Evolutionary conservation across 2,329 filamentous ascomycete species (phyloP), one percentile per base, ranked within the genome.

Genomic region (Phoma sp.): DNA sequence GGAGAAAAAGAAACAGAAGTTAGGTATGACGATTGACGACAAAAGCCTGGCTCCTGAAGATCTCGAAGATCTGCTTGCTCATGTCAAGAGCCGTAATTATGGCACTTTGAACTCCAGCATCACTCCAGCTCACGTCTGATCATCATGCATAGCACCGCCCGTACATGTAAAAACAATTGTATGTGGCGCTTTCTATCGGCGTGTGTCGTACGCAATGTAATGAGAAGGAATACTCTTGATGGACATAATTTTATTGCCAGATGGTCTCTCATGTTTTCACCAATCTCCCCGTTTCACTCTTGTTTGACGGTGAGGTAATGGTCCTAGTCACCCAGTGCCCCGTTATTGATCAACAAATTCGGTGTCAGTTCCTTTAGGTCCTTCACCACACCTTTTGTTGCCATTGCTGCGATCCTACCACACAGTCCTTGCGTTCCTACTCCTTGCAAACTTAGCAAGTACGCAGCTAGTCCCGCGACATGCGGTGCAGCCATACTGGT

Each of bases 401-500:
- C 75, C 25, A 79, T 70, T 35, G 65, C 66, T 57, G 71, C 69
- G 58, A 86, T 79, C 59, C 77, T 77, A 40, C 71, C 54, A 66
- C 78, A 80, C 6, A 85, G 75, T 1, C 71, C 76, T 25, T 71
- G 60, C 0, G 71, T 71, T 37, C 54, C 63, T n/a, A 68, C 48
- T 13, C 67, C 64, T 55, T 81, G 75, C 32, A 81, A 70, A 9
- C 73, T 71, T 76, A 90, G 84, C 39, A 90, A 77, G 74, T 90
- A 90, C 30, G 87, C 87, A 23, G 83, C 86, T 9, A 90, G 78
- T 47, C 88, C 88, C 32, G 84, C 82, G 47, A 90, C 79, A 69
- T 90, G 87, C 4, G 88, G 88, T n/a, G 82, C 82, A 30, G 88
- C 86, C 86, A 88, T 88, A 33, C 80, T 84, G 6, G 86, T 89